Evolutionary conservation across 352 stramenopile species (phyloP).

Genomic region (Elongisporangium anandrum): DNA sequence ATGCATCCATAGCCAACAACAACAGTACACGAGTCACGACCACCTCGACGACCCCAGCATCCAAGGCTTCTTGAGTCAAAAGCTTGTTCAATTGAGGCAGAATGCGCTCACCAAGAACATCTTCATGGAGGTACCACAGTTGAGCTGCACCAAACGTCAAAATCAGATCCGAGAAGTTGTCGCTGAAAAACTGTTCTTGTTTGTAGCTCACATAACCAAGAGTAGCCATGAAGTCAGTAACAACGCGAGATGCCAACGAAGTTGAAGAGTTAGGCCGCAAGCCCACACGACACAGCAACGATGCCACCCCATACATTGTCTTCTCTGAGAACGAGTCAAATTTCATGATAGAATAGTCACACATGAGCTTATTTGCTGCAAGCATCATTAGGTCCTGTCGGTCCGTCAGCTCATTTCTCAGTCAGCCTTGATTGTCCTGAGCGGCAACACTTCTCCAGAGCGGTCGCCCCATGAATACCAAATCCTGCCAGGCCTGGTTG

Average conservation of each 20-base stretch:
- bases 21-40: too few species aligned
- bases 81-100: too few species aligned
- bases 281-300: constrained; percentile 20
- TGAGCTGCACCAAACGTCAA: constrained; percentile 21
- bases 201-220: constrained; percentile 9
- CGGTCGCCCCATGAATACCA: too few species aligned
- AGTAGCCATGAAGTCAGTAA: constrained; percentile 23
- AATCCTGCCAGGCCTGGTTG: too few species aligned
- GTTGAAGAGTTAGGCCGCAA: constrained; percentile 13
- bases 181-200: constrained; percentile 11
- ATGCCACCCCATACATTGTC: constrained; percentile 14
- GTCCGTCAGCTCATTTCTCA: background rate
- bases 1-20: too few species aligned
- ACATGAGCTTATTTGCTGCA: constrained; percentile 8
- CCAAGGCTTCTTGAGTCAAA: too few species aligned
- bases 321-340: constrained; percentile 5
- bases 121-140: constrained; percentile 15
- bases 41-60: too few species aligned
- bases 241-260: constrained; percentile 8
- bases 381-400: background rate
- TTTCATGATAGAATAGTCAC: background rate
- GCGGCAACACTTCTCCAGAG: too few species aligned
- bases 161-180: constrained; percentile 21
- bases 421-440: too few species aligned
- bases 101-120: too few species aligned